Evolutionary conservation across 1,139 yeast species (phyloP).

Genomic region (Debaryomycetaceae sp.): DNA sequence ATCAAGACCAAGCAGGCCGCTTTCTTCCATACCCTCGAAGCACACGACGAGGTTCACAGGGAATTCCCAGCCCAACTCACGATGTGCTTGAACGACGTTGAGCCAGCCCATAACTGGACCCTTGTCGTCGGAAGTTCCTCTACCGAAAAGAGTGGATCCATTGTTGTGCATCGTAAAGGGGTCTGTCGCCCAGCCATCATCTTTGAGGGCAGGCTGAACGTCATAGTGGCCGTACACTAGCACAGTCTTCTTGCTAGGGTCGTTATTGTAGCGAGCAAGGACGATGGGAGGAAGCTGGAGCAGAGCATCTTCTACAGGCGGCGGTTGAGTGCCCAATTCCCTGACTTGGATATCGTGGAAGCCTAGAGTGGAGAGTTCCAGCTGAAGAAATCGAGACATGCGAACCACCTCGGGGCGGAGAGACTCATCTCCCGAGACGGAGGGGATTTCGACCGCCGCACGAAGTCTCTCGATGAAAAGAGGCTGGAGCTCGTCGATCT

Average conservation of each 20-base stretch:
- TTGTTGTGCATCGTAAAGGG: constrained; percentile 64
- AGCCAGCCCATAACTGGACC: constrained; percentile 99
- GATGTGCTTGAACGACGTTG: constrained; percentile 84
- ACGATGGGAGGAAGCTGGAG: constrained; percentile 88
- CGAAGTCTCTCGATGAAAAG: constrained; percentile 56
- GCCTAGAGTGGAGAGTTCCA: constrained; percentile 60
- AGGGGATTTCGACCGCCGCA: constrained; percentile 84
- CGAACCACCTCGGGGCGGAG: constrained; percentile 76
- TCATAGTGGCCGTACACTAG: constrained; percentile 95
- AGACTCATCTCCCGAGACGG: constrained; percentile 85
- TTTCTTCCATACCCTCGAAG: constrained; percentile 99
- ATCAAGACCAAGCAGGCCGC: constrained; percentile 90
- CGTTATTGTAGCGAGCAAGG: constrained; percentile 74
- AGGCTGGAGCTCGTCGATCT: constrained; percentile 64
- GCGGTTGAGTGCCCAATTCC: constrained; percentile 83
- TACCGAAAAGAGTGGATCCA: constrained; percentile 63
- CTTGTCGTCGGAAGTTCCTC: constrained; percentile 96
- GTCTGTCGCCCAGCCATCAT: constrained; percentile 93
- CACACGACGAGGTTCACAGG: constrained; percentile 91
- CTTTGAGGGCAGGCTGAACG: constrained; percentile 88
- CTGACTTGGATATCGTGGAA: constrained; percentile 73
- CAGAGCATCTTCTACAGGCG: constrained; percentile 54
- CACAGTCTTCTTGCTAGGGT: constrained; percentile 73
- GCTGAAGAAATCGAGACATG: constrained; percentile 75
- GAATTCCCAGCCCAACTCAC: constrained; percentile 68